A percentile compares a stretch with the other conserved stretches of the same genome.
Evolutionary conservation across 768 basidiomycete species (phyloP).

Genomic region (Sistotremastrum niveocremeum): DNA sequence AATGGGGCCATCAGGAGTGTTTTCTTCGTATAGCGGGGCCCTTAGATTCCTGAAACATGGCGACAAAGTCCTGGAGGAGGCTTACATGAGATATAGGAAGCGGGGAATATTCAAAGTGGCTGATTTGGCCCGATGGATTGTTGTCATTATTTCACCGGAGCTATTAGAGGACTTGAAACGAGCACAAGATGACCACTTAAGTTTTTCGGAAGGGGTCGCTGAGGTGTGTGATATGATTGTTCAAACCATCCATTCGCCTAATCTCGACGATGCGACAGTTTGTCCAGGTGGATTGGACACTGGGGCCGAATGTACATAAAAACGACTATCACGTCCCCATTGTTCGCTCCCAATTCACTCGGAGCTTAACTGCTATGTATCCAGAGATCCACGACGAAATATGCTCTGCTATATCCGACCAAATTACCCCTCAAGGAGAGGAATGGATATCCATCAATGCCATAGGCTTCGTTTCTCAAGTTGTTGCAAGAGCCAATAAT

Average conservation of each 20-base stretch:
- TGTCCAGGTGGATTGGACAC: slow-evolving; percentile 23
- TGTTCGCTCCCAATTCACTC: slow-evolving; percentile 19
- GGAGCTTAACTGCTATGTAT: slow-evolving; percentile 25
- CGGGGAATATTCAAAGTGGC: slow-evolving; percentile 28
- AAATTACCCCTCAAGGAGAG: slow-evolving; percentile 14
- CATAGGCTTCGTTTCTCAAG: slow-evolving; percentile 14
- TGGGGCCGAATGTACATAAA: slow-evolving; percentile 19
- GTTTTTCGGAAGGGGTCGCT: slow-evolving; percentile 15
- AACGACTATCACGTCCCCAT: slow-evolving; percentile 20
- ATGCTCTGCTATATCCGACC: slow-evolving; percentile 23
- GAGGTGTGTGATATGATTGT: slow-evolving; percentile 18
- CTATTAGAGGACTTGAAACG: slow-evolving; percentile 37
- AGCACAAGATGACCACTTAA: slow-evolving; percentile 25
- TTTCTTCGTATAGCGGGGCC: slow-evolving; percentile 17
- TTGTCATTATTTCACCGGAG: slow-evolving; percentile 20
- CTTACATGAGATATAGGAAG: slow-evolving; percentile 16
- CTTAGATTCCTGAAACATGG: slow-evolving; percentile 9
- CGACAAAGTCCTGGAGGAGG: slow-evolving; percentile 16
- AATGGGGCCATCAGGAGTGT: slow-evolving; percentile 21
- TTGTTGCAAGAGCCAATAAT: slow-evolving; percentile 30
- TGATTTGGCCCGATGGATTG: slow-evolving; percentile 27
- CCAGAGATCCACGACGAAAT: slow-evolving; percentile 35
- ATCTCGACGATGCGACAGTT: slow-evolving; percentile 12
- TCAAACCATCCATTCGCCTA: no score
- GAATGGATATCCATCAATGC: slow-evolving; percentile 26